Evolutionary conservation across 1,284 basidiomycete genomes (phyloP), one percentile per base, ranked within the genome.

Genomic region (Ceraceosorus guamensis): DNA sequence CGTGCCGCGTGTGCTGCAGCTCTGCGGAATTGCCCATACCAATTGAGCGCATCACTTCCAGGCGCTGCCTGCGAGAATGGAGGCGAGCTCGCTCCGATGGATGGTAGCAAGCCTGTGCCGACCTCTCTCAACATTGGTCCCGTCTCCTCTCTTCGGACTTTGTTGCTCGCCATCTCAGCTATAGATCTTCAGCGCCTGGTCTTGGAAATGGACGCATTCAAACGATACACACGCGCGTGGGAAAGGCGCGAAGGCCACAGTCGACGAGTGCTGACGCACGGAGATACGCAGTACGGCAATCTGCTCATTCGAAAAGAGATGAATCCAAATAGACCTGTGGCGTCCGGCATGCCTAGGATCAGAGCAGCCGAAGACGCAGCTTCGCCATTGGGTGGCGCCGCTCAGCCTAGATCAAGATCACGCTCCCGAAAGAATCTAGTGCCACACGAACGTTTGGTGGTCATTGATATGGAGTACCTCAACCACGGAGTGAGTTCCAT

Each of bases 211-310:
- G 67, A 66, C 24, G 62, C 65, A 6, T 75, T 63, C 65, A 75
- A 75, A 56, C 55, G 53, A 30, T 67, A 59, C 30, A 65, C 72
- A 16, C 60, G 73, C 4, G 47, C 39, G 31, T 72, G 70, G 68
- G 73, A 75, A 55, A 53, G 62, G 2, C 45, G 46, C 6, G 63
- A 72, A 31, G 73, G 73, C 10, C 64, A 63, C 14, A 65, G 62
- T 14, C 62, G 62, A 6, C 65, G 73, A 33, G 73, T 75, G 7
- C 70, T 75, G 52, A 61, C 67, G 1, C 73, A 75, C 61, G 71
- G 71, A 39, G 73, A 75, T 37, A 66, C 71, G 1, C 73, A 75
- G 55, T 67, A 67, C 48, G 70, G 73, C 18, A 75, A 75, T 46
- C 30, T 75, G 52, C 65, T 75, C 14, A 55, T 65, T 47, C 63